Evolutionary conservation across 2,329 filamentous ascomycete species (phyloP).

Genomic region (Colletotrichum salicis): DNA sequence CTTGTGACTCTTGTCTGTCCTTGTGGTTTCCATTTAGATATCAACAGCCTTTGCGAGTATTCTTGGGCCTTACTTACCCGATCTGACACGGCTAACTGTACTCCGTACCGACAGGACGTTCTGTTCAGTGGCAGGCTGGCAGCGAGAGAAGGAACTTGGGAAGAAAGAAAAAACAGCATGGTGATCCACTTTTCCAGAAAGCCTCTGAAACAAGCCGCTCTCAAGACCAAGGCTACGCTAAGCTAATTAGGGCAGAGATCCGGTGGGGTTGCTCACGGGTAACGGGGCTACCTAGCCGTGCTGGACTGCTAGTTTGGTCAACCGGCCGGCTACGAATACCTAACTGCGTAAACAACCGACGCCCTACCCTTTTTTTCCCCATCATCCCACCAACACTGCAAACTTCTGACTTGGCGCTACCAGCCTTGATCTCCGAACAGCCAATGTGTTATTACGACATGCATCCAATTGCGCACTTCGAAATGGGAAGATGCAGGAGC

Average conservation of each 20-base stretch:
- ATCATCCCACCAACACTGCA: background rate
- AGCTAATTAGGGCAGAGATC: background rate
- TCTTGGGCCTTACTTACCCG: too few species aligned
- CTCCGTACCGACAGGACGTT: background rate
- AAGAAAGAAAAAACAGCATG: background rate
- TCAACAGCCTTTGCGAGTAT: background rate
- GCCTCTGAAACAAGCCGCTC: slow-evolving; percentile 33
- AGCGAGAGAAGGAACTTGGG: too few species aligned
- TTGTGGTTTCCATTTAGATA: background rate
- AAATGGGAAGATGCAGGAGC: background rate
- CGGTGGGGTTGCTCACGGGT: background rate
- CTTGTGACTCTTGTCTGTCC: background rate
- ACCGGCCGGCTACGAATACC: background rate
- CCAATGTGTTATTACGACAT: background rate
- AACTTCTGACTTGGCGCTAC: background rate
- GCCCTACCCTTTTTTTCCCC: too few species aligned
- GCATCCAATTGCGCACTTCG: background rate
- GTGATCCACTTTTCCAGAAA: background rate
- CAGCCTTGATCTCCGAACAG: background rate
- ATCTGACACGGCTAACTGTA: background rate
- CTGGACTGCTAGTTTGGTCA: background rate
- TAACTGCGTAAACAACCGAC: background rate
- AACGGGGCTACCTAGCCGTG: background rate
- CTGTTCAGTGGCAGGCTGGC: background rate
- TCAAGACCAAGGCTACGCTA: slow-evolving; percentile 4